Evolutionary conservation across 2,329 filamentous ascomycete genomes (phyloP).

Genomic region (Exophiala aquamarina): DNA sequence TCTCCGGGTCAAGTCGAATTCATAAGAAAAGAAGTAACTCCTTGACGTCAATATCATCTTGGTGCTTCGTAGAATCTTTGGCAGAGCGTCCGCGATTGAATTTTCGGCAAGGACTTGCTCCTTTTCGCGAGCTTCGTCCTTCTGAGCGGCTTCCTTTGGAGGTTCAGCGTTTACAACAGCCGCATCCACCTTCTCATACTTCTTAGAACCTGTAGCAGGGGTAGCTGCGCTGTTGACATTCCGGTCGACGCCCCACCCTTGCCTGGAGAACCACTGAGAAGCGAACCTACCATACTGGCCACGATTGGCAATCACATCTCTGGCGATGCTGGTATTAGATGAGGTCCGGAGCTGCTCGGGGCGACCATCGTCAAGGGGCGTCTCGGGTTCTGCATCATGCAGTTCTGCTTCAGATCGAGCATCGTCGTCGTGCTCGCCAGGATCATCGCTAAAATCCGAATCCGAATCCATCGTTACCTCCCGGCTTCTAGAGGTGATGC

Average conservation of each 20-base stretch:
- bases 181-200: neutral
- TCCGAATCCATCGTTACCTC: conserved; percentile 19
- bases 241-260: conserved; percentile 59
- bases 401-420: neutral
- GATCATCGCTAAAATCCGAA: conserved; percentile 30
- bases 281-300: conserved; percentile 89
- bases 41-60: conserved; percentile 80
- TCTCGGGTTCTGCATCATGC: conserved; percentile 16
- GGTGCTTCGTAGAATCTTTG: conserved; percentile 80
- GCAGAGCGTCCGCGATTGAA: conserved; percentile 61
- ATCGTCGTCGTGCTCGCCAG: conserved; percentile 31
- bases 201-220: neutral
- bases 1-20: conserved; percentile 81
- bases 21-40: conserved; percentile 95
- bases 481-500: conserved; percentile 7
- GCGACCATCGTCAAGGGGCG: conserved; percentile 8
- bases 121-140: conserved; percentile 4
- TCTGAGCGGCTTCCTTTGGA: conserved; percentile 4
- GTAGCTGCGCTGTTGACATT: neutral
- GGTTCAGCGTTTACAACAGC: neutral
- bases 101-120: conserved; percentile 5
- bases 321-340: conserved; percentile 66
- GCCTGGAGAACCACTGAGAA: conserved; percentile 84
- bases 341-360: conserved; percentile 29
- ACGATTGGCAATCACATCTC: conserved; percentile 81